Percentiles rank a stretch among this genome's conserved stretches.
phyloP scores from a whole-genome alignment of 768 basidiomycete genomes.

The Rhizopogon salebrosus region DNA sequence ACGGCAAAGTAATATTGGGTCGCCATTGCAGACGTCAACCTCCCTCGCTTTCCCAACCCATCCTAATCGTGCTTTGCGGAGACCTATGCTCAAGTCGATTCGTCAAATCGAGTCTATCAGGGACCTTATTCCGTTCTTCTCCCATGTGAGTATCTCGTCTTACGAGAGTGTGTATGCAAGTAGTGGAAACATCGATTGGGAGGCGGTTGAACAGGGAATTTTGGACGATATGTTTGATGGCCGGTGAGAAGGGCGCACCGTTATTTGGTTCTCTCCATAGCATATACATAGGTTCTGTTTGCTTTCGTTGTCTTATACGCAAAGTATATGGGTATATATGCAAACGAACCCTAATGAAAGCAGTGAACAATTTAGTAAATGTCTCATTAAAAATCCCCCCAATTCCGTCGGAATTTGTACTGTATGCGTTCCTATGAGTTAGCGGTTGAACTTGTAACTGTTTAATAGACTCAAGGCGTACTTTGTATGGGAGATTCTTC shows the following conservation, averaged over 20 bases:
- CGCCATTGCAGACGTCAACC: constrained; percentile 14
- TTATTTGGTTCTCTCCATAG: background rate
- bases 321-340: constrained; percentile 22
- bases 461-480: constrained; percentile 26
- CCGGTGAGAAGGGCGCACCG: constrained; percentile 30
- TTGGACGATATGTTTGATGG: constrained; percentile 90
- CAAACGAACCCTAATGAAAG: constrained; percentile 11
- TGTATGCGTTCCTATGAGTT: constrained; percentile 56
- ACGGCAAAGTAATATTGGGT: constrained; percentile 18
- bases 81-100: constrained; percentile 64
- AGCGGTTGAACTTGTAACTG: constrained; percentile 32
- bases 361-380: constrained; percentile 8
- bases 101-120: constrained; percentile 79
- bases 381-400: constrained; percentile 72
- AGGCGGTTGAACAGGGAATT: constrained; percentile 75
- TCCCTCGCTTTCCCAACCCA: constrained; percentile 21
- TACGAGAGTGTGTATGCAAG: constrained; percentile 90
- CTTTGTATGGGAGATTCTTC: constrained; percentile 87
- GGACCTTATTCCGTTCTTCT: constrained; percentile 88
- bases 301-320: constrained; percentile 4
- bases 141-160: constrained; percentile 78
- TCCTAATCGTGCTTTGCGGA: constrained; percentile 52
- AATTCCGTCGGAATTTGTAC: constrained; percentile 87
- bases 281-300: constrained; percentile 7
- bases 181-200: constrained; percentile 83